Conservation (phyloP, 2,329 filamentous ascomycete genomes). For the Penicillium fuscoglaucum region DNA sequence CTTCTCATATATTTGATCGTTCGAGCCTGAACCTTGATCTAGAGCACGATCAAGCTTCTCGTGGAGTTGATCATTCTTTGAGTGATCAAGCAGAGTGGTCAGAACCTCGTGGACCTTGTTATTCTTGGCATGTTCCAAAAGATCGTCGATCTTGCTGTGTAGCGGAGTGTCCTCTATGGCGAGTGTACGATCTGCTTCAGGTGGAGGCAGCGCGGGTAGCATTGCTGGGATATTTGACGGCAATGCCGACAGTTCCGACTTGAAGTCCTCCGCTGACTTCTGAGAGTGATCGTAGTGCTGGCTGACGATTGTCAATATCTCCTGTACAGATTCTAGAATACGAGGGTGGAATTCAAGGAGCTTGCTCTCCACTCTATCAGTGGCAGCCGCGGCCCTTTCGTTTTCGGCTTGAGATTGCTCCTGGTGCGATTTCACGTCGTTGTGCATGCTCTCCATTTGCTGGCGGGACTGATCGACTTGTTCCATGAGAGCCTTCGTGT, state of each 20-base stretch:
- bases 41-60: constrained; percentile 58
- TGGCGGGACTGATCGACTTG: constrained; percentile 76
- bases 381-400: constrained; percentile 68
- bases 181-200: constrained; percentile 23
- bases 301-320: constrained; percentile 78
- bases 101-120: constrained; percentile 60
- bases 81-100: constrained; percentile 47
- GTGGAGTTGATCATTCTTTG: constrained; percentile 56
- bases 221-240: constrained; percentile 57
- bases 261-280: constrained; percentile 62
- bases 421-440: constrained; percentile 75
- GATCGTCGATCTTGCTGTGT: constrained; percentile 59
- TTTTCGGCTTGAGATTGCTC: constrained; percentile 79
- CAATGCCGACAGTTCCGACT: constrained; percentile 54
- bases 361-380: constrained; percentile 75
- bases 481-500: constrained; percentile 81
- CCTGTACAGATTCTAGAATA: constrained; percentile 80
- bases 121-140: constrained; percentile 48
- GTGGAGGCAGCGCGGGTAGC: constrained; percentile 52
- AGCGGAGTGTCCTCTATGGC: constrained; percentile 61
- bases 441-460: constrained; percentile 72
- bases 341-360: constrained; percentile 83
- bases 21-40: constrained; percentile 31
- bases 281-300: constrained; percentile 90
- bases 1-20: constrained; percentile 57